Conservation (phyloP, 768 basidiomycete species). For the Leccinum barrowsii region DNA sequence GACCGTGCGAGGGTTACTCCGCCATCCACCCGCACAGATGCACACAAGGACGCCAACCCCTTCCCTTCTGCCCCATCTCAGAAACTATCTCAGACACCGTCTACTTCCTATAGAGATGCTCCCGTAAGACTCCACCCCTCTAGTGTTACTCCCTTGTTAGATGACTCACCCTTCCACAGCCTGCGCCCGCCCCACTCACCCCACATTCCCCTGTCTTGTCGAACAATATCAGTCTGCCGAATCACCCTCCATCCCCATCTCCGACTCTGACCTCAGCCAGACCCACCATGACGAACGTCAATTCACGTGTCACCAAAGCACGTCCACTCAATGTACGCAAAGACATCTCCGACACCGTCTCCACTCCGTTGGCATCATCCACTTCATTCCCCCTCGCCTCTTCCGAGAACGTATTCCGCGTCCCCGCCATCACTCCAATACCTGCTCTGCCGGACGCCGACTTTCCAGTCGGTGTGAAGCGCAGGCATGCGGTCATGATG, state of each 20-base stretch:
- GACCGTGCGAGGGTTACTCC: conserved; percentile 36
- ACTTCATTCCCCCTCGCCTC: conserved; percentile 22
- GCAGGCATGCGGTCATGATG: conserved; percentile 78
- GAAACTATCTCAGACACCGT: conserved; percentile 12
- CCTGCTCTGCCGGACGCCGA: conserved; percentile 33
- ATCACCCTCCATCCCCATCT: conserved; percentile 25
- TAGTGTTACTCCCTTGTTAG: not conserved
- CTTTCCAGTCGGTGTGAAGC: conserved; percentile 59
- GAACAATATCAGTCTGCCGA: conserved; percentile 12
- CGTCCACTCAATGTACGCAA: conserved; percentile 28
- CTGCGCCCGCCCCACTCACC: conserved; percentile 25
- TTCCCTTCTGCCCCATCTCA: conserved; percentile 19
- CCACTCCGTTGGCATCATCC: conserved; percentile 14
- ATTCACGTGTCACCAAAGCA: conserved; percentile 29
- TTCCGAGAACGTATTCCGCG: conserved; percentile 30
- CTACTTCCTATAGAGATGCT: conserved; percentile 17
- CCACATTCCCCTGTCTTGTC: conserved; percentile 30
- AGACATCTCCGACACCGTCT: conserved; percentile 21
- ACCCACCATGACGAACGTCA: conserved; percentile 9
- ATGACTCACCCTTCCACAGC: conserved; percentile 17
- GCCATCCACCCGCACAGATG: conserved; percentile 17
- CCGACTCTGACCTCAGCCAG: conserved; percentile 25
- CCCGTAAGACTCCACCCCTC: conserved; percentile 30
- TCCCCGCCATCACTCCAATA: conserved; percentile 19
- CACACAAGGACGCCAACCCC: conserved; percentile 17